phyloP scores from a whole-genome alignment of 2,329 filamentous ascomycete species.

The Chaetomium globosum region DNA sequence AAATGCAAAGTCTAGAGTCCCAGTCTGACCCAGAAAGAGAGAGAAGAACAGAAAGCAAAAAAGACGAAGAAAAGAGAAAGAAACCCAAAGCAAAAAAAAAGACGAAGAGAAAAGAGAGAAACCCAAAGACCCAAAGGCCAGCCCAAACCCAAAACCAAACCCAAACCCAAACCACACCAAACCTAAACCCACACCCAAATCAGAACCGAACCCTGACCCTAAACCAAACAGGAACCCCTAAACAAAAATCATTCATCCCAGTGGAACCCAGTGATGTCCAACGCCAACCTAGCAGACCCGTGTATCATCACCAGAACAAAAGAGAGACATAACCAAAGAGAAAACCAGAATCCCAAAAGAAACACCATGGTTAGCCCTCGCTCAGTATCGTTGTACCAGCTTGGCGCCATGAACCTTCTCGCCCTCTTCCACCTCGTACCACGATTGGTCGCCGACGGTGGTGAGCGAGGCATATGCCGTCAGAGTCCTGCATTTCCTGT shows the following conservation, averaged over 20 bases:
- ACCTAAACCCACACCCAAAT: neutral
- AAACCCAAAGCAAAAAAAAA: neutral
- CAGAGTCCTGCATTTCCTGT: constrained; percentile 48
- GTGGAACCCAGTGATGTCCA: constrained; percentile 2
- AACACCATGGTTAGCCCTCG: constrained; percentile 34
- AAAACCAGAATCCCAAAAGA: constrained; percentile 2
- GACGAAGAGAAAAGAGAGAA: neutral
- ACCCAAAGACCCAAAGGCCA: neutral
- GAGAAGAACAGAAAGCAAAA: constrained; percentile 6
- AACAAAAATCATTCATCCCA: neutral
- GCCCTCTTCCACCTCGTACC: constrained; percentile 48
- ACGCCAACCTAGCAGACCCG: constrained; percentile 11
- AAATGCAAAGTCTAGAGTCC: neutral
- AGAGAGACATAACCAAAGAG: neutral
- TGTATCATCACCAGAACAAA: constrained; percentile 1
- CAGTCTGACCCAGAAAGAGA: neutral
- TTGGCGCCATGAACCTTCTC: constrained; percentile 51
- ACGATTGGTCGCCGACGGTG: constrained; percentile 50
- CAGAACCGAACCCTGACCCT: neutral
- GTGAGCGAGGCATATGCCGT: constrained; percentile 52
- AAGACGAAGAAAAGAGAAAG: neutral
- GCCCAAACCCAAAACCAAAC: neutral
- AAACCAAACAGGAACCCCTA: neutral
- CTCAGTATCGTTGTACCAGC: constrained; percentile 46
- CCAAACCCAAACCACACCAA: neutral